Evolutionary conservation across 768 basidiomycete genomes (phyloP), one percentile per base, ranked within the genome.

Genomic region (Suillus variegatus): DNA sequence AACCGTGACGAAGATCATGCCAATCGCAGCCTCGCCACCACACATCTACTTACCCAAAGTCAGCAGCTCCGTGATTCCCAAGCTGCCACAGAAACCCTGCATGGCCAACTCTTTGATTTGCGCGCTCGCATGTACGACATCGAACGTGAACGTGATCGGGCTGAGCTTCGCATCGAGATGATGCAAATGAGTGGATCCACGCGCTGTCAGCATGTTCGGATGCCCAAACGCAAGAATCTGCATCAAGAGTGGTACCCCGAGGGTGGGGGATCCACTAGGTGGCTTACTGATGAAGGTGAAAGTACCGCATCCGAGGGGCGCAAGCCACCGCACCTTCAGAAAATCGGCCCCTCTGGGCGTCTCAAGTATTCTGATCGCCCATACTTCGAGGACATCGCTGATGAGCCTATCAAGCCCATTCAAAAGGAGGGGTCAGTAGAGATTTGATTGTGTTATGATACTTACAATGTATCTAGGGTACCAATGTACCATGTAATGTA

Each of bases 21-120:
- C 12, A 60, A 63, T 28, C 65, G 44, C 25, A 67, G 72, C 9
- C 60, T 77, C 41, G 71, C 73, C 14, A 72, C 61, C 40, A 69
- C 69, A 0, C 76, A 78, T 32, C 28, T 32, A 51, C 60, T 74
- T 18, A 68, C 69, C 6, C 44, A 76, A n/a, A 66, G 68, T 5
- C 68, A 72, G 40, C 75, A 77, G 62, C 70, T 77, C 40, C 66
- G 67, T 25, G 73, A 77, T 47, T 32, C 69, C 10, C 69, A 74
- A 22, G 57, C 66, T 7, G 65, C 63, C 1, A 65, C 66, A 55
- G 68, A 76, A 10, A 62, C 4, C 6, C 3, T 49, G 12, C 47
- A 22, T 1, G 47, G 47, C 10, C n/a, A 49, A 49, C 47, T 49
- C 47, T 49, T 49, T n/a, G 20, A 44, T 43, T 70, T 77, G 13